phyloP scores from a whole-genome alignment of 1,284 basidiomycete genomes.

The Lignosus rhinocerotis region DNA sequence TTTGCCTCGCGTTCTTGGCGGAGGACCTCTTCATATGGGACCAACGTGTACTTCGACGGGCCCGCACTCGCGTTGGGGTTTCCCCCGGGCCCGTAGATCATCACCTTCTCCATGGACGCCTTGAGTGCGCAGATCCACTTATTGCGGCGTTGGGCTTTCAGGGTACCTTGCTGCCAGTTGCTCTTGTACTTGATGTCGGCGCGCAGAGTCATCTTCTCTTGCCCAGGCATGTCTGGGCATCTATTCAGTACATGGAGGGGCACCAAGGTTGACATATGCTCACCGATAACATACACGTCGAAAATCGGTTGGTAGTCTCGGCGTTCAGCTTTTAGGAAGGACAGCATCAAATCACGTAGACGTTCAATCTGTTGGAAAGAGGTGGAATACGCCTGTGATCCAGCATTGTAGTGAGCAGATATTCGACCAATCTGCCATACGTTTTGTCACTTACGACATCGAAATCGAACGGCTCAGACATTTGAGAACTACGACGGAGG shows the following conservation, averaged over 20 bases:
- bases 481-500: conserved; percentile 68
- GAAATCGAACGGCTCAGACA: conserved; percentile 77
- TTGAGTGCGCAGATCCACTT: conserved; percentile 92
- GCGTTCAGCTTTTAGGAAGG: conserved; percentile 70
- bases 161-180: conserved; percentile 81
- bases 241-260: not conserved
- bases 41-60: conserved; percentile 63
- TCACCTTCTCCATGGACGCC: conserved; percentile 63
- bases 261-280: conserved; percentile 15
- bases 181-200: conserved; percentile 91
- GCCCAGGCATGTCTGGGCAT: conserved; percentile 76
- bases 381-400: conserved; percentile 59
- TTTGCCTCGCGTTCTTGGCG: conserved; percentile 41
- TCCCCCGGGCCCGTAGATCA: conserved; percentile 77
- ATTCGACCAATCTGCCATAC: not conserved
- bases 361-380: conserved; percentile 82
- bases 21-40: conserved; percentile 68
- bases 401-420: not conserved
- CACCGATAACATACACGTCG: conserved; percentile 67
- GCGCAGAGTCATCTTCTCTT: conserved; percentile 77
- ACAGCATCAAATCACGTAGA: conserved; percentile 80
- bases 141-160: conserved; percentile 82
- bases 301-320: conserved; percentile 77
- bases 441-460: conserved; percentile 53
- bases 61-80: conserved; percentile 57